These are phyloP conservation scores for Erodium moschatum DNA, from an alignment of 441 rosid genomes.

Conservation along the genomic window DNA sequence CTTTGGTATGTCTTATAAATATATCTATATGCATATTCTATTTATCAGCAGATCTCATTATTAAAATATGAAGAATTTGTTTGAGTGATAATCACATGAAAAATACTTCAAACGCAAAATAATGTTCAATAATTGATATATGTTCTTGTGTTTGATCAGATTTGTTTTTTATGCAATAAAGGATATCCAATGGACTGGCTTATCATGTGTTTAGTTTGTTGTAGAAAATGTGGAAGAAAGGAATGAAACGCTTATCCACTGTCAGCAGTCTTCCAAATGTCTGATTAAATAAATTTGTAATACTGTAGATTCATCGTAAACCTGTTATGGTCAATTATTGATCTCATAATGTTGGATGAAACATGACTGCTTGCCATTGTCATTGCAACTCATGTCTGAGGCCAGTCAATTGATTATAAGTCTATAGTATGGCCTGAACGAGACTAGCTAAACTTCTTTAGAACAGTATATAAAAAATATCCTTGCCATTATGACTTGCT, in stretches of 20 bases:
- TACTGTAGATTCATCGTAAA: not conserved
- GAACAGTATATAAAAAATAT: not conserved
- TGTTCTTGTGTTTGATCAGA: not conserved
- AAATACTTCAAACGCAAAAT: not conserved
- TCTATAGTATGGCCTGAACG: not conserved
- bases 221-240: not conserved
- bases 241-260: not conserved
- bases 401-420: not conserved
- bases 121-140: not conserved
- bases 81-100: not conserved
- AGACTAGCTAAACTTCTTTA: not conserved
- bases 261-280: conserved; percentile 2
- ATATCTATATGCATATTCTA: conserved; percentile 6
- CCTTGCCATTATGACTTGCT: not conserved
- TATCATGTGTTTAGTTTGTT: not conserved
- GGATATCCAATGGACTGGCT: not conserved
- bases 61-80: conserved; percentile 4
- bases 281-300: not conserved
- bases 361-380: not conserved
- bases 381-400: not conserved
- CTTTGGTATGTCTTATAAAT: conserved; percentile 52
- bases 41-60: conserved; percentile 12
- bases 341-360: not conserved
- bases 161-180: not conserved
- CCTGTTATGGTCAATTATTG: not conserved